Base-by-base conservation (phyloP, 2,329 filamentous ascomycete genomes). In the Dactylonectria estremocensis region DNA sequence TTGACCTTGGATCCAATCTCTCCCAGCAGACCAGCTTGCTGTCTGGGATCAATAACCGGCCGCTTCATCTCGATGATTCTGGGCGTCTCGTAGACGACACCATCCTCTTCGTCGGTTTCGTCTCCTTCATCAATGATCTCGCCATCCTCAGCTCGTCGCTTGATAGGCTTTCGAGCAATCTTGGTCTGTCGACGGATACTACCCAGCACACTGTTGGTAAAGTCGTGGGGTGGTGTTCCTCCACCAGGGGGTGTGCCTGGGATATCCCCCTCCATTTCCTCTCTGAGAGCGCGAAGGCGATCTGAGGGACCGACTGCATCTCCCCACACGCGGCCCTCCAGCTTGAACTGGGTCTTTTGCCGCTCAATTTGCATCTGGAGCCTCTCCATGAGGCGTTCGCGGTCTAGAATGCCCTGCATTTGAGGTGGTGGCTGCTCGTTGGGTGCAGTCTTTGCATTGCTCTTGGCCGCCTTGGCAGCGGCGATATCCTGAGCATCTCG, bases 311-410 rank as follows among this genome's bases (percentile, higher is more conserved):
- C 94, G 71, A 92, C 88, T 59, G 88, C 85, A 69, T 97, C 93
- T 69, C 92, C 92, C 93, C 95, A 97, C 9, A 94, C 91, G 80
- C 94, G 94, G 73, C 96, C 96, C 81, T 98, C 96, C 35, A 99
- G 89, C 82, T 98, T 98, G 82, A 94, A 97, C 79, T 98, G 95
- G 1, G 96, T 98, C 88, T 98, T 98, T 71, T 97, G 95, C 71
- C 96, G 88, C 84, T 98, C 95, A 48, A 99, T 90, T 82, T 98
- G 96, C 86, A 94, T 97, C 81, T 97, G 95, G 64, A 99, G 87
- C 60, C 95, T 92, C 78, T 95, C 93, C 93, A 99, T 97, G 72
- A 99, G 90, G 77, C 89, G 91, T 77, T 98, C 94, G 28, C 96
- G 92, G 79, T 98, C 95, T 71, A 99, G 86, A 69, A 99, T 98